Conservation (phyloP, 805 yeast species). For the Wickerhamiella kurtzmanii region DNA sequence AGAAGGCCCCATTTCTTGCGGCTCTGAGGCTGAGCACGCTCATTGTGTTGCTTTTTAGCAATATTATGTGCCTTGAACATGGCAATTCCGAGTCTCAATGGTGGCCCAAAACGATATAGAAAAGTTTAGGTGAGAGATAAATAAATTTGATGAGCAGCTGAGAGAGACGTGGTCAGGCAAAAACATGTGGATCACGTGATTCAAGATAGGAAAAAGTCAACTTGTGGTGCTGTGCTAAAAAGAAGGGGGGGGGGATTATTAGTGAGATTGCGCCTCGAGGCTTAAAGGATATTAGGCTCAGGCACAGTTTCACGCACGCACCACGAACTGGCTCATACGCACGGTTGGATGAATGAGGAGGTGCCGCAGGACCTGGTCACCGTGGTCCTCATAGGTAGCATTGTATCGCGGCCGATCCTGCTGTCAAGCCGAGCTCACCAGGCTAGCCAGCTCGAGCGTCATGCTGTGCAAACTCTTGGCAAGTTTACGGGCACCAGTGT, state of each 20-base stretch:
- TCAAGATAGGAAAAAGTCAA: neutral
- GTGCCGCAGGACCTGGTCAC: constrained; percentile 16
- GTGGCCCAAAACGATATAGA: neutral
- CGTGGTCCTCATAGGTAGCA: constrained; percentile 4
- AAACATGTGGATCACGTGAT: no score
- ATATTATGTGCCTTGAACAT: constrained; percentile 47
- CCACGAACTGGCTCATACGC: no score
- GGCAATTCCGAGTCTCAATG: neutral
- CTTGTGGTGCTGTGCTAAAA: neutral
- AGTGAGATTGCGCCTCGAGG: no score
- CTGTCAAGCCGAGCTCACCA: constrained; percentile 1
- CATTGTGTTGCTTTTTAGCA: constrained; percentile 92
- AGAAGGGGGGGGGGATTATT: neutral
- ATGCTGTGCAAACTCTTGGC: constrained; percentile 3
- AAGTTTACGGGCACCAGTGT: neutral
- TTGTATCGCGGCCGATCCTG: constrained; percentile 10
- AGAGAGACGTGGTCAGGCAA: no score
- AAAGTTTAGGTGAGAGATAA: neutral
- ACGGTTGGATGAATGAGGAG: neutral
- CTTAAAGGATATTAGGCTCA: no score
- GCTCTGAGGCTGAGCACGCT: constrained; percentile 72
- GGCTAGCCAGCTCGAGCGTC: constrained; percentile 6
- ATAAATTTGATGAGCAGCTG: no score
- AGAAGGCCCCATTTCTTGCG: constrained; percentile 69
- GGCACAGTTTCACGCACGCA: no score